Base-by-base conservation (phyloP, 176 grass and related monocot genomes). In the Avena insularis region DNA sequence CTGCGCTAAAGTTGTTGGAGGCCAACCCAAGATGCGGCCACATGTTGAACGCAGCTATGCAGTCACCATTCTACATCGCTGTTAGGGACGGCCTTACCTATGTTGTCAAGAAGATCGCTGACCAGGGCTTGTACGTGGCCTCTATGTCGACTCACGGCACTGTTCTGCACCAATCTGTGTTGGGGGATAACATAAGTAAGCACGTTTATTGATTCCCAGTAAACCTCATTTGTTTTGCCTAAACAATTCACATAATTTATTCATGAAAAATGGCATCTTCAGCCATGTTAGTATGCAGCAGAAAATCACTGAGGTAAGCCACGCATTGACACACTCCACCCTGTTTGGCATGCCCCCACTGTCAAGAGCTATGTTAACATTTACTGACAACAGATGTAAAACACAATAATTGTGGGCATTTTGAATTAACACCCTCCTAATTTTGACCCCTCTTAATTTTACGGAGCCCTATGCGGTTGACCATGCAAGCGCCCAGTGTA, bases 21-120 rank as follows among this genome's bases (percentile, higher is more conserved):
- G 78, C 78, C 7, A 65, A 87, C 21, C 65, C 76, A 9, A 8
- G 12, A 5, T 38, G 72, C 10, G 20, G 16, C 20, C 56, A 88
- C 36, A 55, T 43, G 69, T 48, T 12, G 27, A 88, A 78, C 15
- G 47, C 15, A 16, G 75, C 11, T 21, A 66, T 25, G 43, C 75
- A 88, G 67, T 82, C 86, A 64, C 86, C 79, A 0, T 46, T 88
- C n/a, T 54, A 82, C 80, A 64, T 88, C 9, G 86, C 78, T 31
- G 67, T 69, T 2, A n/a, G 56, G 45, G 23, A 77, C 4, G 17
- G 86, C 9, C 65, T 87, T 43, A 35, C 6, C 6, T 4, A 9
- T 12, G 78, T 87, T 4, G 64, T 82, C 8, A 17, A 35, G 2
- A 33, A 75, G 62, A 87, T 87, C 17, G 12, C 25, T 2, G 38